Percentiles rank a stretch among this genome's conserved stretches.
phyloP scores from a whole-genome alignment of 2,329 filamentous ascomycete genomes.

The Xylogone sp. region DNA sequence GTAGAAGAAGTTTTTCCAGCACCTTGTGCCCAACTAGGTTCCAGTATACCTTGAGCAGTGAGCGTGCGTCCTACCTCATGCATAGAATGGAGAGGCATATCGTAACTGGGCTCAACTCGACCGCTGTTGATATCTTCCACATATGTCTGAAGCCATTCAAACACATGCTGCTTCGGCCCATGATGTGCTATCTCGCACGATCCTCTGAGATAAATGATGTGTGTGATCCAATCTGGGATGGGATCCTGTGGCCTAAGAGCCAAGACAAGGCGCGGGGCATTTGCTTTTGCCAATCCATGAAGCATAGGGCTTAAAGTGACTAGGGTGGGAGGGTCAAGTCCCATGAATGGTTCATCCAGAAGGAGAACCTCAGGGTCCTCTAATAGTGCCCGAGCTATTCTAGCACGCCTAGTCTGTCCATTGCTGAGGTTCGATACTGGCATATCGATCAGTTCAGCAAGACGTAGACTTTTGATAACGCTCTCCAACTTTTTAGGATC shows the following conservation, averaged over 20 bases:
- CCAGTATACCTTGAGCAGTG: constrained; percentile 21
- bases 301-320: constrained; percentile 69
- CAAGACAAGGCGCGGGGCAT: constrained; percentile 69
- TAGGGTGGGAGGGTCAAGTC: constrained; percentile 81
- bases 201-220: constrained; percentile 69
- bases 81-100: constrained; percentile 19
- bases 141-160: constrained; percentile 49
- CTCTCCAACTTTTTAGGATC: constrained; percentile 50
- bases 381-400: constrained; percentile 83
- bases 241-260: constrained; percentile 81
- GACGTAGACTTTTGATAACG: constrained; percentile 65
- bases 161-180: constrained; percentile 61
- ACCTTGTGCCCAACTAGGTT: constrained; percentile 4
- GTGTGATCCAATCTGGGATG: constrained; percentile 86
- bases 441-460: constrained; percentile 68
- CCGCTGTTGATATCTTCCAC: constrained; percentile 28
- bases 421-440: constrained; percentile 91
- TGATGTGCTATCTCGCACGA: constrained; percentile 62
- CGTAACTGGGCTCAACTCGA: constrained; percentile 5
- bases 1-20: neutral
- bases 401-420: constrained; percentile 81
- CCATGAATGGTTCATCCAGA: constrained; percentile 94
- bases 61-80: constrained; percentile 23
- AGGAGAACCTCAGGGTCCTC: constrained; percentile 75
- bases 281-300: constrained; percentile 60